phyloP scores from a whole-genome alignment of 129 eudicot species.

The Heracleum sosnowskyi region DNA sequence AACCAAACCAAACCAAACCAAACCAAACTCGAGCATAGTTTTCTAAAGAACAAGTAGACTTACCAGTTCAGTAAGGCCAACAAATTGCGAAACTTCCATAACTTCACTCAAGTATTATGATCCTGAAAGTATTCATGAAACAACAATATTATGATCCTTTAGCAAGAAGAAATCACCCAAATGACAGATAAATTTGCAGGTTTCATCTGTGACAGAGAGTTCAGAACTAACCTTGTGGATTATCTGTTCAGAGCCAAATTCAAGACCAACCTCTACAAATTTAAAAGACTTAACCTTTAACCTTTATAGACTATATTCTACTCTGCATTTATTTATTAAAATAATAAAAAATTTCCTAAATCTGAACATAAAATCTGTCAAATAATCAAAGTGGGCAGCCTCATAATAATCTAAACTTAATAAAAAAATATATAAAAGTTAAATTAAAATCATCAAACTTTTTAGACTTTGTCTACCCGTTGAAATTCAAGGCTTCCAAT shows the following conservation, averaged over 20 bases:
- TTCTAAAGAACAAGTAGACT: slow-evolving; percentile 11
- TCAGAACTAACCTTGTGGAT: slow-evolving; percentile 23
- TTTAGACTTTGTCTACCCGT: slow-evolving; percentile 3
- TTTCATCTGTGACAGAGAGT: background rate
- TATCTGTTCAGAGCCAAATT: slow-evolving; percentile 15
- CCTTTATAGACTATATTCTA: slow-evolving; percentile 46
- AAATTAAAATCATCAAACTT: slow-evolving; percentile 8
- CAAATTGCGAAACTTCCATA: slow-evolving; percentile 53
- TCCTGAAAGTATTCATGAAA: background rate
- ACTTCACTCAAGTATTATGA: background rate
- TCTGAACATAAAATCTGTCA: slow-evolving; percentile 20
- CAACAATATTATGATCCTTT: slow-evolving; percentile 9
- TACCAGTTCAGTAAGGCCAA: slow-evolving; percentile 45
- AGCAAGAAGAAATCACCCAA: too few species aligned
- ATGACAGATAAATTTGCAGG: background rate
- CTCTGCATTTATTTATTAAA: slow-evolving; percentile 1
- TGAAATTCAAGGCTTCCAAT: slow-evolving; percentile 12
- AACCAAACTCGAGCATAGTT: too few species aligned
- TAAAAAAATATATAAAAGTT: slow-evolving; percentile 15
- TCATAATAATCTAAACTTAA: background rate
- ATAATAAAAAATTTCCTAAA: background rate
- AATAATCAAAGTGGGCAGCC: slow-evolving; percentile 21
- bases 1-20: too few species aligned
- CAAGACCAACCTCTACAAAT: slow-evolving; percentile 9
- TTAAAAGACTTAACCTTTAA: slow-evolving; percentile 4